Percentiles rank a stretch among this genome's conserved stretches.
Conservation (phyloP, 2,329 filamentous ascomycete genomes). For the Didymella pomorum region DNA sequence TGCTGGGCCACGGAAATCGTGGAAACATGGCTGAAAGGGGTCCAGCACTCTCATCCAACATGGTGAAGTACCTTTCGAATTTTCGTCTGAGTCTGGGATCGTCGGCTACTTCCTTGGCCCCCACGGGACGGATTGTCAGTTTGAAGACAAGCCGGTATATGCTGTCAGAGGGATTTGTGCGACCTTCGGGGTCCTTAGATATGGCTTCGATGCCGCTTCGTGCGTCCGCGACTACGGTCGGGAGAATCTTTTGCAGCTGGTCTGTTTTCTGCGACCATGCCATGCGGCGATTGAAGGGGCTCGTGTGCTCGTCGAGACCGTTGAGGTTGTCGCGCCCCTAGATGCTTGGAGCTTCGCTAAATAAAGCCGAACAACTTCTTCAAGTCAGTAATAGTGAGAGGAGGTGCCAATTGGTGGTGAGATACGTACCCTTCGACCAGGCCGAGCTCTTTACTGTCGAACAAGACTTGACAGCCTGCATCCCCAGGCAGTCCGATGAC, state of each 20-base stretch:
- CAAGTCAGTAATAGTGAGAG: background rate
- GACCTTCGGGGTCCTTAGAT: background rate
- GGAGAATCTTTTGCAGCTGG: background rate
- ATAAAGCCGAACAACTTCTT: background rate
- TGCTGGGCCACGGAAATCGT: background rate
- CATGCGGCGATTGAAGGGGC: constrained; percentile 1
- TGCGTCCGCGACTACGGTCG: background rate
- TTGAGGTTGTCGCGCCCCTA: background rate
- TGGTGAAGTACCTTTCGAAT: background rate
- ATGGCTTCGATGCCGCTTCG: background rate
- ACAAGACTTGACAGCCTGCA: background rate
- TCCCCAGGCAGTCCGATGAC: background rate
- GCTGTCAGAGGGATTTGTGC: background rate
- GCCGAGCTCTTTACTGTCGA: background rate
- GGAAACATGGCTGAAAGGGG: background rate
- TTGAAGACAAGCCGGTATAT: background rate
- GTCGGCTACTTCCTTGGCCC: background rate
- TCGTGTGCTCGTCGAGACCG: constrained; percentile 1
- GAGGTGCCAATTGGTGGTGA: background rate
- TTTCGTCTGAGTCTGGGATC: background rate
- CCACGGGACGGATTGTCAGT: background rate
- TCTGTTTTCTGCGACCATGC: constrained; percentile 5
- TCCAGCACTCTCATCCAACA: background rate
- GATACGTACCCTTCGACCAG: background rate
- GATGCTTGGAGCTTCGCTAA: background rate